Percentiles rank a stretch among this genome's conserved stretches.
These are phyloP conservation scores for Setaria viridis DNA, from an alignment of 202 grass and related monocot genomes.

Conservation along the genomic window DNA sequence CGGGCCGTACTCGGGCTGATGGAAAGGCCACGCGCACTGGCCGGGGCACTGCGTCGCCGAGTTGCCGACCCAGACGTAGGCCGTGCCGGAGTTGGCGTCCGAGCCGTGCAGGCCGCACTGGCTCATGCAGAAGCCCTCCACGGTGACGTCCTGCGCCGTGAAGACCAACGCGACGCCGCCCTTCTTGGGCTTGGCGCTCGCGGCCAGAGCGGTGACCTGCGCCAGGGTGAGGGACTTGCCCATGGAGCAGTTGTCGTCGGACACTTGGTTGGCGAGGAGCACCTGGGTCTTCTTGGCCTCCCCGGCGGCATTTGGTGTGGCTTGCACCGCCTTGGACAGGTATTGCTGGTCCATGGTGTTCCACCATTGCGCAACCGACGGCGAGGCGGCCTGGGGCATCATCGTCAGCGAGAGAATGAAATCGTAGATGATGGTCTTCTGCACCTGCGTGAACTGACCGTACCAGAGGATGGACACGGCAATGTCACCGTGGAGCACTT, in stretches of 20 bases:
- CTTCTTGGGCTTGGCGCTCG: constrained; percentile 38
- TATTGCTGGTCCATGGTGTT: constrained; percentile 55
- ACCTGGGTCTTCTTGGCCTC: constrained; percentile 37
- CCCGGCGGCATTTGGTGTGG: neutral
- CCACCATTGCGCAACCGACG: constrained; percentile 73
- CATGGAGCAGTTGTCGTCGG: constrained; percentile 48
- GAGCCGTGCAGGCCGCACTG: constrained; percentile 71
- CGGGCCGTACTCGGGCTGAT: constrained; percentile 69
- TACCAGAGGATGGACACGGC: constrained; percentile 69
- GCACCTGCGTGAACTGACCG: constrained; percentile 54
- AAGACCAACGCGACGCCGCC: constrained; percentile 63
- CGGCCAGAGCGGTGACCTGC: constrained; percentile 56
- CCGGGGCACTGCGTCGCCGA: constrained; percentile 82
- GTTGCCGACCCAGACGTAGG: constrained; percentile 81
- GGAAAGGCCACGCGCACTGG: constrained; percentile 90
- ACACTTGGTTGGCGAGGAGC: constrained; percentile 47
- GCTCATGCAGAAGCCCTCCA: constrained; percentile 77
- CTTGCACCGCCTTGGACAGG: constrained; percentile 46
- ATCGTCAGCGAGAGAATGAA: constrained; percentile 69
- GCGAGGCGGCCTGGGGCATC: constrained; percentile 28
- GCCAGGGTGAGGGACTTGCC: constrained; percentile 60
- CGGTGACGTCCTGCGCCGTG: constrained; percentile 70
- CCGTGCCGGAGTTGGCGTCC: constrained; percentile 42
- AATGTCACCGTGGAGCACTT: constrained; percentile 66
- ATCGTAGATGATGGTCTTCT: constrained; percentile 70